Conservation (phyloP, 768 basidiomycete species). For the Xerocomellus intermedius region DNA sequence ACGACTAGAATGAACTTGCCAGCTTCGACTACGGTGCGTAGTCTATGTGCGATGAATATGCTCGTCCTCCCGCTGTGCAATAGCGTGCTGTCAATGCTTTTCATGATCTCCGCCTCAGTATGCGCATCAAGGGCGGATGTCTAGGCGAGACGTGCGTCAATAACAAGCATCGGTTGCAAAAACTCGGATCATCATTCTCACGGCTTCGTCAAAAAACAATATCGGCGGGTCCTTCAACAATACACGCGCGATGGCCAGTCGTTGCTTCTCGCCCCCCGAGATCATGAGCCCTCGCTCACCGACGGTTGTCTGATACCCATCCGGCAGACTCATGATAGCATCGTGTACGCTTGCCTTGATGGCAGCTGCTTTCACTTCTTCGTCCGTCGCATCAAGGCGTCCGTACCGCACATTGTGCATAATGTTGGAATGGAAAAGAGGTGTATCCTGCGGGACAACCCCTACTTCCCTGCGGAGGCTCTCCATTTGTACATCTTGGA, state of each 20-base stretch:
- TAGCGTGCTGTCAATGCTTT: slow-evolving; percentile 81
- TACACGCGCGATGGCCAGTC: slow-evolving; percentile 90
- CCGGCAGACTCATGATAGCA: slow-evolving; percentile 76
- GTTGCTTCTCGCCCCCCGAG: slow-evolving; percentile 97
- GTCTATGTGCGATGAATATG: slow-evolving; percentile 93
- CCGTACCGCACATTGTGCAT: slow-evolving; percentile 97
- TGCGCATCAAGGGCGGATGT: slow-evolving; percentile 95
- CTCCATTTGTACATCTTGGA: slow-evolving; percentile 66
- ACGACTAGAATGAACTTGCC: slow-evolving; percentile 43
- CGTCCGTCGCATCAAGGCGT: slow-evolving; percentile 79
- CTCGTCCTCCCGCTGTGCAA: slow-evolving; percentile 81
- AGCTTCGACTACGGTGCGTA: slow-evolving; percentile 89
- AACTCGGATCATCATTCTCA: slow-evolving; percentile 39
- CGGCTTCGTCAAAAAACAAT: slow-evolving; percentile 97
- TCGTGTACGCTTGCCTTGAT: slow-evolving; percentile 85
- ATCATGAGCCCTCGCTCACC: slow-evolving; percentile 98
- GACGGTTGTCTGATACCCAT: slow-evolving; percentile 86
- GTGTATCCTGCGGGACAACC: slow-evolving; percentile 97
- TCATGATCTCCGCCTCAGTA: slow-evolving; percentile 94
- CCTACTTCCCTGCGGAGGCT: slow-evolving; percentile 77
- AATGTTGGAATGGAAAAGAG: slow-evolving; percentile 93
- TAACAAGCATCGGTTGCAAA: background rate
- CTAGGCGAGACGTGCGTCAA: slow-evolving; percentile 37
- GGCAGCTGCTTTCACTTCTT: slow-evolving; percentile 83
- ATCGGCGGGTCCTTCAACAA: slow-evolving; percentile 94